These are phyloP conservation scores for Striga asiatica DNA, from an alignment of 257 asterid species.

Conservation along the genomic window DNA sequence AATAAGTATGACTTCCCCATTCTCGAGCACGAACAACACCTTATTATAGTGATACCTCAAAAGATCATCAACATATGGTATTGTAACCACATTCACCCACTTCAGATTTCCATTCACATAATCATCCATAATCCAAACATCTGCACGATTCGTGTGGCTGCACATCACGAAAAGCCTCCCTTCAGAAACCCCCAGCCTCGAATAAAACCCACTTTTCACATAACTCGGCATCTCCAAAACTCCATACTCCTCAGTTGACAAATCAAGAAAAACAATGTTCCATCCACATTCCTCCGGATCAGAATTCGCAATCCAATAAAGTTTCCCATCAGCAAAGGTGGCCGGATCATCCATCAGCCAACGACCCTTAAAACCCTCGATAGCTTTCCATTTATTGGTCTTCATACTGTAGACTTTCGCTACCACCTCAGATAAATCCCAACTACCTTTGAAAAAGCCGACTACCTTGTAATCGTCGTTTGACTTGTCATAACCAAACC, in stretches of 20 bases:
- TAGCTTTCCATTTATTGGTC: constrained; percentile 4
- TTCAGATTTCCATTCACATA: background rate
- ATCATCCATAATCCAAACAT: background rate
- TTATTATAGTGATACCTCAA: background rate
- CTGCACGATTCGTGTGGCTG: background rate
- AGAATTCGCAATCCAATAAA: background rate
- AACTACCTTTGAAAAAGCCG: constrained; percentile 18
- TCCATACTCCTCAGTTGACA: background rate
- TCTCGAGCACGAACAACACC: background rate
- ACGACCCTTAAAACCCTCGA: background rate
- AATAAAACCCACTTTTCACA: background rate
- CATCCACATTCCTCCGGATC: background rate
- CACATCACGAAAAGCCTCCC: background rate
- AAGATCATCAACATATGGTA: background rate
- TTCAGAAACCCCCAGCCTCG: background rate
- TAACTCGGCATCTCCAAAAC: background rate
- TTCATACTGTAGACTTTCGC: constrained; percentile 37
- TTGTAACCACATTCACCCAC: background rate
- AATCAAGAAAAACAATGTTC: background rate
- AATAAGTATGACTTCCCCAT: background rate
- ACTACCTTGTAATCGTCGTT: constrained; percentile 56
- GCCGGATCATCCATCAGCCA: background rate
- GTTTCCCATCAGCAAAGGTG: background rate
- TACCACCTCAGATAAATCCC: constrained; percentile 10
- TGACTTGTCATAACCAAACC: constrained; percentile 38